Percentiles rank a stretch among this genome's conserved stretches.
Conservation (phyloP, 768 basidiomycete genomes). For the Mycena olivaceomarginata region DNA sequence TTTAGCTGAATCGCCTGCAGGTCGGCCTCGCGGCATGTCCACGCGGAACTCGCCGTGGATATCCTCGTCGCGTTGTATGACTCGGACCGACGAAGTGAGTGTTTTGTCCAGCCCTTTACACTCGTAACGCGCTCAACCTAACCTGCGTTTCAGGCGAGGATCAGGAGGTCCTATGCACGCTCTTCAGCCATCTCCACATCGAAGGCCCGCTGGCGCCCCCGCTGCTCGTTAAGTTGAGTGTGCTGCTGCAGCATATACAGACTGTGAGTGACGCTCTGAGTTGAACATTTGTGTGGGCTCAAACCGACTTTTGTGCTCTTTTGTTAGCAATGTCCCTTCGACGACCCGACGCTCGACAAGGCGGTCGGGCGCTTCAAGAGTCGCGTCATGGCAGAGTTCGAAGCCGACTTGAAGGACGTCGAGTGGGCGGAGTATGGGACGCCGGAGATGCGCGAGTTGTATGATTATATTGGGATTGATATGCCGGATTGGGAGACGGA, state of each 20-base stretch:
- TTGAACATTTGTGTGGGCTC: background rate
- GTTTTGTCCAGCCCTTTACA: no score
- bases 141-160: constrained; percentile 63
- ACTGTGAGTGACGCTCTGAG: constrained; percentile 56
- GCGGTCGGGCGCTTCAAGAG: constrained; percentile 73
- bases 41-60: constrained; percentile 76
- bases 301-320: background rate
- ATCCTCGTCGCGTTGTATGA: constrained; percentile 70
- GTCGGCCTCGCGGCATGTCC: constrained; percentile 56
- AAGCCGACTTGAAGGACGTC: constrained; percentile 61
- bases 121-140: background rate
- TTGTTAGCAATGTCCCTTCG: constrained; percentile 74
- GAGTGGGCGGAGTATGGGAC: constrained; percentile 59
- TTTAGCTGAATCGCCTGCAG: constrained; percentile 35
- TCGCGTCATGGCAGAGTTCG: constrained; percentile 65
- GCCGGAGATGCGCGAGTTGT: constrained; percentile 65
- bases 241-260: constrained; percentile 70
- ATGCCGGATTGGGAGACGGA: constrained; percentile 34
- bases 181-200: constrained; percentile 77
- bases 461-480: constrained; percentile 65
- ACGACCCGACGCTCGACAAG: constrained; percentile 72
- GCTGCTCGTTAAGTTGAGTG: constrained; percentile 66
- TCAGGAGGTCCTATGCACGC: constrained; percentile 78
- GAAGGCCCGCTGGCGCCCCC: constrained; percentile 59
- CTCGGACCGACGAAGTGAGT: constrained; percentile 66